phyloP scores from a whole-genome alignment of 805 yeast species.

The Hanseniaspora meyeri region DNA sequence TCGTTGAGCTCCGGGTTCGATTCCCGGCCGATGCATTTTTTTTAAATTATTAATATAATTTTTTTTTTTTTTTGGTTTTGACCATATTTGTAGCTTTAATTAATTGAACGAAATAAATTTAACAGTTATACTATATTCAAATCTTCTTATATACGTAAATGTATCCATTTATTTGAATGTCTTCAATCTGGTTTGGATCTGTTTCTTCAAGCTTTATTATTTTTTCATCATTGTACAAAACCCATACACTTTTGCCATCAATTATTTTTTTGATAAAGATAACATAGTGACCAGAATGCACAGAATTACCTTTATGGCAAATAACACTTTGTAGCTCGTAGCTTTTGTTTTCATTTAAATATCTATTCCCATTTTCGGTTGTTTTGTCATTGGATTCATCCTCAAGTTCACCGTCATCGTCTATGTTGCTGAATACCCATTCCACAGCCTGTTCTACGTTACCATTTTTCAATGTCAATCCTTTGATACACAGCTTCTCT shows the following conservation, averaged over 20 bases:
- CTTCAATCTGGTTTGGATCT: conserved; percentile 31
- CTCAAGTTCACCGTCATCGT: conserved; percentile 54
- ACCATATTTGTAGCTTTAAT: background rate
- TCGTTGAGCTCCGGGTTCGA: conserved; percentile 31
- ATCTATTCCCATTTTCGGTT: conserved; percentile 11
- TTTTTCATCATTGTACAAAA: conserved; percentile 78
- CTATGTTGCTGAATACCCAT: conserved; percentile 78
- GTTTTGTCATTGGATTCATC: conserved; percentile 13
- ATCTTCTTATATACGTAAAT: conserved; percentile 28
- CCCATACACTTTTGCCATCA: conserved; percentile 44
- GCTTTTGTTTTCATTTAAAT: conserved; percentile 16
- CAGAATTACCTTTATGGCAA: conserved; percentile 81
- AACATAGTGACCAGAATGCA: conserved; percentile 89
- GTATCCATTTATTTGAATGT: conserved; percentile 38
- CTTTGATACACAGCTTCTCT: conserved; percentile 53
- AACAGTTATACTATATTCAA: background rate
- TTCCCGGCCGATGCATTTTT: conserved; percentile 23
- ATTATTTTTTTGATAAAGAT: conserved; percentile 45
- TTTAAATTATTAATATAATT: background rate
- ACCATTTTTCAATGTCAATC: conserved; percentile 45
- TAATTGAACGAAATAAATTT: background rate
- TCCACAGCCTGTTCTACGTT: conserved; percentile 72
- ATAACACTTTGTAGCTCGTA: conserved; percentile 48
- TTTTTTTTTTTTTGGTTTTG: background rate
- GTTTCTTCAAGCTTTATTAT: conserved; percentile 45